Base-by-base conservation (phyloP, 2,329 filamentous ascomycete species). In the Xylaria sp. region DNA sequence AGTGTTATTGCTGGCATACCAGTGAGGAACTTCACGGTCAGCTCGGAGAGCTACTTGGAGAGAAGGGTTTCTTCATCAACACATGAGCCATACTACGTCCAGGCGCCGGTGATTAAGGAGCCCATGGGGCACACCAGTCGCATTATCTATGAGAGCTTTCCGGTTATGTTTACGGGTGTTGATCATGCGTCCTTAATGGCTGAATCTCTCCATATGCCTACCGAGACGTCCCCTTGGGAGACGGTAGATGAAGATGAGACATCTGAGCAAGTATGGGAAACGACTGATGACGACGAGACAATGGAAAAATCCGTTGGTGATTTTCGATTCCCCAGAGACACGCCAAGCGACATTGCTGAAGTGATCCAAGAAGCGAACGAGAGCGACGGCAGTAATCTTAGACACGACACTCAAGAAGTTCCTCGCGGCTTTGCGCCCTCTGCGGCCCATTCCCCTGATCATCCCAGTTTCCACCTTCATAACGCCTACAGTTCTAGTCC, bases 171-270 rank as follows among this genome's bases (percentile, higher is more conserved):
- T 23, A 35, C 14, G 19, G n/a, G 40, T 12, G n/a, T 38, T 51
- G 17, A 15, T 5, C 6, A 8, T 17, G 40, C 38, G 28, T 53
- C 53, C 35, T 35, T 25, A 2, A 9, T 9, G 17, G 8, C 12
- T 5, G 31, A 38, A 33, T 52, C 43, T 49, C 23, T 19, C 38
- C 54, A 64, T 14, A 28, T 46, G 23, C 28, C 25, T n/a, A 33
- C 37, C 17, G 57, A 60, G 31, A 47, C 23, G 19, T 54, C 54
- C 12, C 53, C 58, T 17, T 54, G 59, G 54, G 59, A 63, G 51
- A 56, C 58, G 4, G 43, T 55, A 40, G 49, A 55, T 31, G 61
- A 63, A 28, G 56, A 53, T 19, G 40, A 46, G 21, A 35, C 57
- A 21, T 59, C 49, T 19, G 57, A 59, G 14, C 57, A 59, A 53